These are phyloP conservation scores for Fragaria nilgerrensis DNA, from an alignment of 306 rosid genomes.

Conservation along the genomic window DNA sequence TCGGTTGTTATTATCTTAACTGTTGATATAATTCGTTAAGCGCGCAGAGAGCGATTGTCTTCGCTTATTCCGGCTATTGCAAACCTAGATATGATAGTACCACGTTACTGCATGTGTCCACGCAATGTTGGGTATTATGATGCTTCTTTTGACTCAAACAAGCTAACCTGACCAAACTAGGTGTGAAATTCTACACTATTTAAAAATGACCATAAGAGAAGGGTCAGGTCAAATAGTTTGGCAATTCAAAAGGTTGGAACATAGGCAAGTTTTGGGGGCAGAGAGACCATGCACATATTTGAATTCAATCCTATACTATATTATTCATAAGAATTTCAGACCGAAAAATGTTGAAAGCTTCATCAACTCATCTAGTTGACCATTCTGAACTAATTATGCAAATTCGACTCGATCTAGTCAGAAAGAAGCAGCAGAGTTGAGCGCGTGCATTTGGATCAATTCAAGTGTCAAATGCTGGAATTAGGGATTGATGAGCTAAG, in stretches of 20 bases:
- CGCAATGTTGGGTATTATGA: neutral
- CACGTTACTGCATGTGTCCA: too few species aligned
- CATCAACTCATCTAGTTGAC: neutral
- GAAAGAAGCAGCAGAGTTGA: neutral
- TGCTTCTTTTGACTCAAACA: neutral
- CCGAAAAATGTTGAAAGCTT: conserved; percentile 1
- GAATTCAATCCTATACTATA: neutral
- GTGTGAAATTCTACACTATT: neutral
- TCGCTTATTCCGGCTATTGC: neutral
- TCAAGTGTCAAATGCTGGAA: conserved; percentile 10
- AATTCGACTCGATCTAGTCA: neutral
- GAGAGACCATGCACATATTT: neutral
- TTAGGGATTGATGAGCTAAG: neutral
- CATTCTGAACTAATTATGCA: neutral
- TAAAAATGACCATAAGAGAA: neutral
- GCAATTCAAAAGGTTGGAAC: neutral
- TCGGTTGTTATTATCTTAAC: too few species aligned
- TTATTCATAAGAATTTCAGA: neutral
- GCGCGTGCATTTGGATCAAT: conserved; percentile 2
- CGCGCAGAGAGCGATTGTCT: neutral
- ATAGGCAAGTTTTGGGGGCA: neutral
- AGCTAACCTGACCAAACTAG: neutral
- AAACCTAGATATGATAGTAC: neutral
- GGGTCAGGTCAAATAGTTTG: conserved; percentile 1
- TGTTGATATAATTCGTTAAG: too few species aligned